These are phyloP conservation scores for Trametes villosa DNA, from an alignment of 768 basidiomycete species.

Conservation along the genomic window DNA sequence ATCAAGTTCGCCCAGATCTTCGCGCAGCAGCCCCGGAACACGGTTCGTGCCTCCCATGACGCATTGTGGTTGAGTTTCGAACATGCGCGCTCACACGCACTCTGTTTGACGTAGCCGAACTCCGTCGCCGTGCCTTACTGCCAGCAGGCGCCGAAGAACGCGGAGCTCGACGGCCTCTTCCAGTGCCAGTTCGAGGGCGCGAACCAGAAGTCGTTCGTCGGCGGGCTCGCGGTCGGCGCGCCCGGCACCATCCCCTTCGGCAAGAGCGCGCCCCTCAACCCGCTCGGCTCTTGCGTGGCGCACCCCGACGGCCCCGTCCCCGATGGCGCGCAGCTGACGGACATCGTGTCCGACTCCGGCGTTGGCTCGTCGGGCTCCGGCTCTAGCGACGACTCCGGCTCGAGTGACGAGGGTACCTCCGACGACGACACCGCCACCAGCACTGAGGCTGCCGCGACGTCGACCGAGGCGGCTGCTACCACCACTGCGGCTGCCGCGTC, in stretches of 20 bases:
- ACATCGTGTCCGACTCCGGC: too few species aligned
- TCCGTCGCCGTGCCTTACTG: slow-evolving; percentile 51
- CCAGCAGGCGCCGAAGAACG: slow-evolving; percentile 53
- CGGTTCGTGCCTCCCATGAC: slow-evolving; percentile 37
- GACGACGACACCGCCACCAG: slow-evolving; percentile 25
- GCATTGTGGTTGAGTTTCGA: background rate
- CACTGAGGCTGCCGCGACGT: slow-evolving; percentile 7
- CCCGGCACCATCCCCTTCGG: too few species aligned
- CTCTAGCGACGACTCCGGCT: too few species aligned
- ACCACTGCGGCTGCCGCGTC: slow-evolving; percentile 19
- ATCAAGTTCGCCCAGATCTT: slow-evolving; percentile 58
- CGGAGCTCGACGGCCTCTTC: slow-evolving; percentile 57
- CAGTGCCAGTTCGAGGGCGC: slow-evolving; percentile 61
- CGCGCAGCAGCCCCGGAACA: slow-evolving; percentile 60
- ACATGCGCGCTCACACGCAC: background rate
- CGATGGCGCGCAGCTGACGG: too few species aligned
- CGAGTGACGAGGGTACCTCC: background rate
- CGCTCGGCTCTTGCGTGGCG: too few species aligned
- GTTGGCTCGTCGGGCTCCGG: too few species aligned
- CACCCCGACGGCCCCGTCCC: too few species aligned
- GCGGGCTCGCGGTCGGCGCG: slow-evolving; percentile 46
- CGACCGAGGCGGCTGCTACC: slow-evolving; percentile 6
- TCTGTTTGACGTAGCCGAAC: slow-evolving; percentile 18
- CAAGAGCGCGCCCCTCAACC: too few species aligned
- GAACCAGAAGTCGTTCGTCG: slow-evolving; percentile 48